Evolutionary conservation across 257 asterid species (phyloP).

Genomic region (Capsicum chinense): DNA sequence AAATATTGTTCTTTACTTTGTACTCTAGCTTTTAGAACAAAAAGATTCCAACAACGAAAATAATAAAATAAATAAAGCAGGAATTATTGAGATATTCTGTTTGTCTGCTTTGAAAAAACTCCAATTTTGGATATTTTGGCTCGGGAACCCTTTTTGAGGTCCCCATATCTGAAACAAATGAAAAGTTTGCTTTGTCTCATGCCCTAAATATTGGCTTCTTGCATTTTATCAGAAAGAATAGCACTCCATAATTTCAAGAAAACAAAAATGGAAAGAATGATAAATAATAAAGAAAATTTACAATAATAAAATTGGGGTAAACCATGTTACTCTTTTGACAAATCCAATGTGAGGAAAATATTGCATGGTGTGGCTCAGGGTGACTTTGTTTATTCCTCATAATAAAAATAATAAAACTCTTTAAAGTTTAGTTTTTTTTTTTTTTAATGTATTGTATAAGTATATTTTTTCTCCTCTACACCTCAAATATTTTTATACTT

Average conservation of each 20-base stretch:
- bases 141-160: constrained; percentile 35
- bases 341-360: too few species aligned
- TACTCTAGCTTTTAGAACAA: neutral
- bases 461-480: too few species aligned
- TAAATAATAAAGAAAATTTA: neutral
- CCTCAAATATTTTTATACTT: too few species aligned
- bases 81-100: neutral
- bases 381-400: too few species aligned
- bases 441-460: too few species aligned
- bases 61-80: neutral
- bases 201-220: neutral
- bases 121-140: constrained; percentile 24
- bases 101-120: constrained; percentile 31
- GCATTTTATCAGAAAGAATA: neutral
- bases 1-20: neutral
- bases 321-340: too few species aligned
- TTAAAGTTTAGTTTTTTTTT: too few species aligned
- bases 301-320: too few species aligned
- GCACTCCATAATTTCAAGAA: neutral
- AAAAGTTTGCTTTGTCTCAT: constrained; percentile 12
- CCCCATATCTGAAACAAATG: neutral
- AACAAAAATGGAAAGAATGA: neutral
- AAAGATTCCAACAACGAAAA: neutral
- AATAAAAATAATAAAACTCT: too few species aligned
- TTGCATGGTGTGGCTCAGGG: too few species aligned